Evolutionary conservation across 345 rosid genomes (phyloP).

Genomic region (Eucalyptus urophylla): DNA sequence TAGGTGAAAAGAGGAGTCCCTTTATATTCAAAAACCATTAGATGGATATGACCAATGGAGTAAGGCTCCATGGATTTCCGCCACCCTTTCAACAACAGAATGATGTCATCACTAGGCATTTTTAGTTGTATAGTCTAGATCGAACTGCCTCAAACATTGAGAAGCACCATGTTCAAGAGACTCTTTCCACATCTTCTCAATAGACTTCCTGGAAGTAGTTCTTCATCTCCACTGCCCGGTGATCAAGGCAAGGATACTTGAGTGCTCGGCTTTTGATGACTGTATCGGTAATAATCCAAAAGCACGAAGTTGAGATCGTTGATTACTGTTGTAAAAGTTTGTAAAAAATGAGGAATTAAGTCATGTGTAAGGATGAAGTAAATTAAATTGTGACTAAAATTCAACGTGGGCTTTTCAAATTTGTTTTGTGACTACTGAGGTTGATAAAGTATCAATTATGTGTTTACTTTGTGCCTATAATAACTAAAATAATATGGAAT

Average conservation of each 20-base stretch:
- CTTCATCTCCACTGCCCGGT: too few species aligned
- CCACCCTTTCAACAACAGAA: neutral
- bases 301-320: too few species aligned
- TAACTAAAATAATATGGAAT: too few species aligned
- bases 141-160: neutral
- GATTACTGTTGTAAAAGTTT: too few species aligned
- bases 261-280: too few species aligned
- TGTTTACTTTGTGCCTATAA: neutral
- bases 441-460: neutral
- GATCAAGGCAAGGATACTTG: too few species aligned
- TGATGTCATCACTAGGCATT: neutral
- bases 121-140: neutral
- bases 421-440: accelerated
- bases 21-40: neutral
- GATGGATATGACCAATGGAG: neutral
- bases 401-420: too few species aligned
- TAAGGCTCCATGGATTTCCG: accelerated
- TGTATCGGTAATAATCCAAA: too few species aligned
- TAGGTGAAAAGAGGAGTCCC: neutral
- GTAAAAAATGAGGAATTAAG: too few species aligned
- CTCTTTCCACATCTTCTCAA: neutral
- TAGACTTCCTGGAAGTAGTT: too few species aligned
- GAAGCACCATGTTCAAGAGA: neutral
- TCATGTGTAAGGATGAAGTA: too few species aligned
- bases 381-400: too few species aligned